Base-by-base conservation (phyloP, 2,329 filamentous ascomycete genomes). In the Sclerotinia sclerotiorum region DNA sequence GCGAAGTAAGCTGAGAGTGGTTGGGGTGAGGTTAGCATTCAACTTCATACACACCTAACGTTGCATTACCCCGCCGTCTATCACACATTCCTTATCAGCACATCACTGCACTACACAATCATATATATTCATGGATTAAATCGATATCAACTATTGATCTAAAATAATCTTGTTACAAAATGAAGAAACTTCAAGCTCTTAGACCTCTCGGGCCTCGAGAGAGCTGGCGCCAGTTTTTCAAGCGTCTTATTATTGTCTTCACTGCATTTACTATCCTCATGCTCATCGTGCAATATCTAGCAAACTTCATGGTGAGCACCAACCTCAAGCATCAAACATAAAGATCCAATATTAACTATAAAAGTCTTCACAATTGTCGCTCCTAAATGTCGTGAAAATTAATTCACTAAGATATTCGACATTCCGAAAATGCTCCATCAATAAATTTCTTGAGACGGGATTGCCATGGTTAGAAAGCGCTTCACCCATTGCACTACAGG, bases 401-500 rank as follows among this genome's bases (percentile, higher is more conserved):
- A 3, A 24, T 39, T 21, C 32, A 19, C 27, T 19, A 10, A 62
- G 15, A 62, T 35, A 39, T 13, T 29, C 51, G 15, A 27, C n/a
- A 7, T 62, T 62, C 19, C 44, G 3, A n/a, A 39, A 24, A 39
- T 62, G 46, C 15, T 49, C 46, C 3, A 8, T 49, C 15, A 21
- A 51, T 27, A 39, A 29, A 24, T 62, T 62, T 49, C 46, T 62
- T 13, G 60, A 48, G 29, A 62, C 60, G 15, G 60, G 60, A 0
- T 62, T 62, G 29, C 58, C 29, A 21, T 62, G 58, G 58, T 15
- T 62, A 19, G 27, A 62, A 35, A 62, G 10, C 3, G 58, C 44
- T 7, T 62, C 58, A 17, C 44, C 58, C 6, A 49, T 62, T 27
- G 13, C 8, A 6, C 21, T 62, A 13, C 17, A 35, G 3, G 58